Conservation (phyloP, 2,329 filamentous ascomycete species). For the Aquanectria penicillioides region DNA sequence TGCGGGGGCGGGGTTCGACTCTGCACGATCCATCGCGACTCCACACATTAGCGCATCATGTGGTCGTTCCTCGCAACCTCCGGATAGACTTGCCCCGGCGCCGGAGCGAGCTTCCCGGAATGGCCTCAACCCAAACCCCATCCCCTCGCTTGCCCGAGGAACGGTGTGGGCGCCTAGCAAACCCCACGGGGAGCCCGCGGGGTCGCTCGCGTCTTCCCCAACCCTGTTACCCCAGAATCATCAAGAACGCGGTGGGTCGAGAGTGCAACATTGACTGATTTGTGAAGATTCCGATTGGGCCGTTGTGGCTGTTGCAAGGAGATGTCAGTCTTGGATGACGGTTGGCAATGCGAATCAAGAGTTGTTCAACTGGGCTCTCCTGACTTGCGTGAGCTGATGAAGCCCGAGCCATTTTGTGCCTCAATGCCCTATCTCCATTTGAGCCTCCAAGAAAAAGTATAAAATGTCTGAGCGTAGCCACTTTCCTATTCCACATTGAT, state of each 20-base stretch:
- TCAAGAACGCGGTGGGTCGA: background rate
- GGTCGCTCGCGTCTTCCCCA: conserved; percentile 10
- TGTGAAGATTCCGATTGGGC: conserved; percentile 6
- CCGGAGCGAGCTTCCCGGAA: background rate
- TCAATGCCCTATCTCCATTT: background rate
- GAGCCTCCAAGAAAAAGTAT: background rate
- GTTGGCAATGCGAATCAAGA: background rate
- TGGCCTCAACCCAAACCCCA: background rate
- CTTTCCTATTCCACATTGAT: no score
- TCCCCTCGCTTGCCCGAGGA: background rate
- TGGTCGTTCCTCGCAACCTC: background rate
- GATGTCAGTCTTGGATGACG: background rate
- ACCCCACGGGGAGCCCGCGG: conserved; percentile 15
- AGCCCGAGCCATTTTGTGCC: conserved; percentile 16
- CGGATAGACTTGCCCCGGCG: conserved; percentile 12
- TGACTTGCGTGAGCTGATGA: background rate
- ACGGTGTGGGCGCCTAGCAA: background rate
- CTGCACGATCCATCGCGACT: background rate
- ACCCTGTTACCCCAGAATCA: conserved; percentile 11
- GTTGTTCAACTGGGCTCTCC: background rate
- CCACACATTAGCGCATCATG: conserved; percentile 4
- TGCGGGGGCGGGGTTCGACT: conserved; percentile 7
- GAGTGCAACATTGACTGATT: background rate
- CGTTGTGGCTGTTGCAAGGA: background rate
- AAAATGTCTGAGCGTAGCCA: no score